Conservation (phyloP, 306 rosid genomes). For the apple (Malus domestica) region DNA sequence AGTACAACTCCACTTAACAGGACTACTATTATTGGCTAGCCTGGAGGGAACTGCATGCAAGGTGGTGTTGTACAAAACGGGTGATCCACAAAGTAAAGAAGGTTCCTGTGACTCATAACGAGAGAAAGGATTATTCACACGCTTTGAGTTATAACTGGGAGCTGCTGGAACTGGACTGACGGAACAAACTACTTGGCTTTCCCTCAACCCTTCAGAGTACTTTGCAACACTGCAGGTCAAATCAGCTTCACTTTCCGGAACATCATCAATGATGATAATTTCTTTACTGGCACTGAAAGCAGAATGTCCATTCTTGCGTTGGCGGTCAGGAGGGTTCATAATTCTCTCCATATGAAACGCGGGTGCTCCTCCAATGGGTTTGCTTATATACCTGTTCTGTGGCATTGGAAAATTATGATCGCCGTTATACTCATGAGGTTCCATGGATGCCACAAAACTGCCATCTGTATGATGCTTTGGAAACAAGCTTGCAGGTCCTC, state of each 20-base stretch:
- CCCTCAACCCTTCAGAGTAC: slow-evolving; percentile 24
- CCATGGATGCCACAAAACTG: slow-evolving; percentile 13
- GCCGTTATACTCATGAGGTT: slow-evolving; percentile 18
- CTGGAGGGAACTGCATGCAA: slow-evolving; percentile 16
- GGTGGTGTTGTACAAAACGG: slow-evolving; percentile 10
- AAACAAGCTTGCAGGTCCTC: slow-evolving; percentile 18
- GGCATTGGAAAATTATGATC: slow-evolving; percentile 15
- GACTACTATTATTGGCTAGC: slow-evolving; percentile 23
- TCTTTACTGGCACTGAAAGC: slow-evolving; percentile 19
- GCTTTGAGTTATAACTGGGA: slow-evolving; percentile 17
- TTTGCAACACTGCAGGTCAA: slow-evolving; percentile 15
- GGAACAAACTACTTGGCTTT: slow-evolving; percentile 17
- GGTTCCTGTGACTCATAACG: slow-evolving; percentile 21
- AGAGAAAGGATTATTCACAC: slow-evolving; percentile 9
- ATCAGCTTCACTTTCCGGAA: slow-evolving; percentile 24
- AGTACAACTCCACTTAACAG: slow-evolving; percentile 34
- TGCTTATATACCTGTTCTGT: slow-evolving; percentile 7
- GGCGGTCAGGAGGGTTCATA: slow-evolving; percentile 11
- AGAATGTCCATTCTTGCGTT: slow-evolving; percentile 19
- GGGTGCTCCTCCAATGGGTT: slow-evolving; percentile 16
- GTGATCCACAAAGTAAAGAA: slow-evolving; percentile 17
- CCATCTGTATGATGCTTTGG: slow-evolving; percentile 23
- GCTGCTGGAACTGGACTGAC: slow-evolving; percentile 16
- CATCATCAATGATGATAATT: slow-evolving; percentile 30
- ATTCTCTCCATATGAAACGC: slow-evolving; percentile 4